Evolutionary conservation across 305 asterid species (phyloP).

Genomic region (Vinca major): DNA sequence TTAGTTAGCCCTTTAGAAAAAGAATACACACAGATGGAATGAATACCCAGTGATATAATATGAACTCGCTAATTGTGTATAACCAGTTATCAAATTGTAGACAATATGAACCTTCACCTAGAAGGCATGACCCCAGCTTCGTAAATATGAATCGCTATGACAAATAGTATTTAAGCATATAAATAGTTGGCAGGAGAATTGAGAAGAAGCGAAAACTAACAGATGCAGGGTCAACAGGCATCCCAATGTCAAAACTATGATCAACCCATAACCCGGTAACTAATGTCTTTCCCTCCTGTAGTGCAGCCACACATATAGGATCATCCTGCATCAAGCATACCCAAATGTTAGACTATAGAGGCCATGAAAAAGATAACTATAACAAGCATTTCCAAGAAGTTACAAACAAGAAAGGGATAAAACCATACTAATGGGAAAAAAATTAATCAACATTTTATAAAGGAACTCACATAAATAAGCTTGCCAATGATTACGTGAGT

Average conservation of each 20-base stretch:
- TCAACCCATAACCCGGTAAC: conserved; percentile 76
- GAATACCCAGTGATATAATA: background rate
- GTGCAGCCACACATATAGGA: conserved; percentile 63
- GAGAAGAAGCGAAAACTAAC: conserved; percentile 34
- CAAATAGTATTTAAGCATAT: background rate
- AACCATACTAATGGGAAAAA: background rate
- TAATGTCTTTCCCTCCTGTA: conserved; percentile 54
- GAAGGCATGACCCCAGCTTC: background rate
- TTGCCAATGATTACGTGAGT: conserved; percentile 63
- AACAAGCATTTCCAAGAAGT: background rate
- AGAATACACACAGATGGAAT: no score
- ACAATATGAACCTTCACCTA: background rate
- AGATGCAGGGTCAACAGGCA: conserved; percentile 37
- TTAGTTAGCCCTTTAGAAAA: no score
- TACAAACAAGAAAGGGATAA: background rate
- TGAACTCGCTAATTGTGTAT: background rate
- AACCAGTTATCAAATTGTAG: background rate
- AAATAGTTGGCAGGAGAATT: background rate
- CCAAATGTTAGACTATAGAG: background rate
- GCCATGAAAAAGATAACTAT: no score
- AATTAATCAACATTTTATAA: background rate
- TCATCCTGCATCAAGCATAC: conserved; percentile 48
- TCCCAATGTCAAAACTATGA: conserved; percentile 57
- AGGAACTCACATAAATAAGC: conserved; percentile 49
- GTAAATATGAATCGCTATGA: background rate